A percentile compares a stretch with the other conserved stretches of the same genome.
Evolutionary conservation across 2,329 filamentous ascomycete genomes (phyloP).

Genomic region (Verticillium dahliae): DNA sequence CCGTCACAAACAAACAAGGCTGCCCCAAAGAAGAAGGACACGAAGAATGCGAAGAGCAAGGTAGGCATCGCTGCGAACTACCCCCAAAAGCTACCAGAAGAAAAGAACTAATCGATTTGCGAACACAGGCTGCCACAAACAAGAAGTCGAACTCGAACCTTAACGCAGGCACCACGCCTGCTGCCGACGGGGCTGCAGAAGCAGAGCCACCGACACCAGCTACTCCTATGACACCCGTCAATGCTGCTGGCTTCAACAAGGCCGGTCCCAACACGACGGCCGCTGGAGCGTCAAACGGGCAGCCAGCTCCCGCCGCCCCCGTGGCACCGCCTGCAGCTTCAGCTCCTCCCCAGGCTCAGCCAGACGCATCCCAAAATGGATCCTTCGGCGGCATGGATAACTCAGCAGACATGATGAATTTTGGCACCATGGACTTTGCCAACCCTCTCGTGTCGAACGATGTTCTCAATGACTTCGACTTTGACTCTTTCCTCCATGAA

Average conservation of each 20-base stretch:
- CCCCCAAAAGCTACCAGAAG: neutral
- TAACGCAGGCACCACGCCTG: constrained; percentile 49
- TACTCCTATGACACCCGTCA: constrained; percentile 57
- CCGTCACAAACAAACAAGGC: constrained; percentile 68
- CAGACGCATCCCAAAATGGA: constrained; percentile 41
- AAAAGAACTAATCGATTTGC: neutral
- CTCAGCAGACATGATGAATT: constrained; percentile 35
- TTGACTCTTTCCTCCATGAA: constrained; percentile 61
- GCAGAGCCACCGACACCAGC: constrained; percentile 54
- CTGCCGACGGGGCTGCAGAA: constrained; percentile 48
- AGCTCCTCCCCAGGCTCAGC: constrained; percentile 35
- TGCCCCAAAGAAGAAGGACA: constrained; percentile 71
- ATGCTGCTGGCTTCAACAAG: constrained; percentile 39
- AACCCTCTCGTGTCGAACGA: constrained; percentile 47
- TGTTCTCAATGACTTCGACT: constrained; percentile 60
- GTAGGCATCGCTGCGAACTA: constrained; percentile 36
- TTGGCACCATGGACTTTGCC: constrained; percentile 45
- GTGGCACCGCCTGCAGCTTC: constrained; percentile 30
- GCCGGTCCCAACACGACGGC: constrained; percentile 33
- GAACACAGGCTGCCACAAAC: constrained; percentile 42
- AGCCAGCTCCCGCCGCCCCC: constrained; percentile 20
- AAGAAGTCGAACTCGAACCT: constrained; percentile 57
- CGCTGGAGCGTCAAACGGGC: constrained; percentile 21
- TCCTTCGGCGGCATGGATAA: constrained; percentile 30
- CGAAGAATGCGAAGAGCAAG: constrained; percentile 60